These are phyloP conservation scores for Globisporangium ultimum DNA, from an alignment of 352 stramenopile species.

Conservation along the genomic window DNA sequence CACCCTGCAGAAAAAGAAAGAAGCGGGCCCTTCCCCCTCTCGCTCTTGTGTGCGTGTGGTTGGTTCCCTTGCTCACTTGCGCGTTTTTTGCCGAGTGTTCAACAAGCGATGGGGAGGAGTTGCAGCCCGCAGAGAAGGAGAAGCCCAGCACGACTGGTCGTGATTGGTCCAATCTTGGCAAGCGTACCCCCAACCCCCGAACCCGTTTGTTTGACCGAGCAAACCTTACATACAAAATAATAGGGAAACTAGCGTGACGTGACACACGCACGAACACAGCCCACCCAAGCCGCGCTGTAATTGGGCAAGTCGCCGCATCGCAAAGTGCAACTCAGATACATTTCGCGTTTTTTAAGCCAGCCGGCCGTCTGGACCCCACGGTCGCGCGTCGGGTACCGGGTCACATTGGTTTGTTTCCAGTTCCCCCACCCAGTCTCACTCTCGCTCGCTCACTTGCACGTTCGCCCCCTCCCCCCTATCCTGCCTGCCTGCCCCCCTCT, in stretches of 20 bases:
- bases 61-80: not conserved
- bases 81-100: conserved; percentile 7
- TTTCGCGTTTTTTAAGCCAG: conserved; percentile 29
- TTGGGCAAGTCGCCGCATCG: conserved; percentile 29
- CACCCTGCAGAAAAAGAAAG: too few species aligned
- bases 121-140: not conserved
- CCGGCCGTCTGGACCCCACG: conserved; percentile 2
- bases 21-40: not conserved
- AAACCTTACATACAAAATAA: conserved; percentile 3
- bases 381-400: conserved; percentile 3
- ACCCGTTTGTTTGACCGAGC: not conserved
- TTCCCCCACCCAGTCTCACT: conserved; percentile 13
- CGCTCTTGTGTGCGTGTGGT: not conserved
- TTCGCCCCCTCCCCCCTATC: too few species aligned
- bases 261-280: conserved; percentile 37
- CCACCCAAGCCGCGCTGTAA: not conserved
- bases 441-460: not conserved
- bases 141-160: not conserved
- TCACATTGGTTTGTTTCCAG: conserved; percentile 24
- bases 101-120: conserved; percentile 11
- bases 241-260: conserved; percentile 24
- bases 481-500: not conserved
- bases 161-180: not conserved
- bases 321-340: conserved; percentile 26
- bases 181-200: not conserved